A percentile compares a stretch with the other conserved stretches of the same genome.
These are phyloP conservation scores for Tremella yokohamensis DNA, from an alignment of 768 basidiomycete species.

Conservation along the genomic window DNA sequence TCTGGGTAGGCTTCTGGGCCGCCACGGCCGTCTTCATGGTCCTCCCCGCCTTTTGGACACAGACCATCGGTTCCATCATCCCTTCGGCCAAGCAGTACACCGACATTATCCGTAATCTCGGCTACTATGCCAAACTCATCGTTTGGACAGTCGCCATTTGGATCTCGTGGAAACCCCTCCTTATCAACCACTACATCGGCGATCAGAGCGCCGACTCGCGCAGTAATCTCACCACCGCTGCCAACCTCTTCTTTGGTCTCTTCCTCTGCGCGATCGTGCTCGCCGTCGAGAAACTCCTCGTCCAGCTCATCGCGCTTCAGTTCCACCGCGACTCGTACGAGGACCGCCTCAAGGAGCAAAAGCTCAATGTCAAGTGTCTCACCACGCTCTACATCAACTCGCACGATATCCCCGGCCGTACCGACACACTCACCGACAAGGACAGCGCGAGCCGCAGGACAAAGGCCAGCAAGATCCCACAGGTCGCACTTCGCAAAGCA, in stretches of 20 bases:
- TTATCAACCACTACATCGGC: slow-evolving; percentile 52
- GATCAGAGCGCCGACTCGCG: slow-evolving; percentile 37
- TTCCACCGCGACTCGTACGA: slow-evolving; percentile 66
- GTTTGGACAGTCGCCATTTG: slow-evolving; percentile 62
- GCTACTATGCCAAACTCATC: slow-evolving; percentile 65
- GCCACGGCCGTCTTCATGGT: slow-evolving; percentile 60
- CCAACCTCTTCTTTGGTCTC: slow-evolving; percentile 68
- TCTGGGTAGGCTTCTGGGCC: slow-evolving; percentile 83
- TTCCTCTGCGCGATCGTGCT: slow-evolving; percentile 67
- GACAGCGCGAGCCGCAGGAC: slow-evolving; percentile 49
- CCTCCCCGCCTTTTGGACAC: slow-evolving; percentile 56
- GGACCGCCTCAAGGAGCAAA: slow-evolving; percentile 80
- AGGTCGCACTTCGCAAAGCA: slow-evolving; percentile 65
- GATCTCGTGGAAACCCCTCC: slow-evolving; percentile 70
- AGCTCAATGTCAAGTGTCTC: slow-evolving; percentile 68
- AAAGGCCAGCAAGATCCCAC: slow-evolving; percentile 57
- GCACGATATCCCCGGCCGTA: slow-evolving; percentile 64
- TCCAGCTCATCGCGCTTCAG: slow-evolving; percentile 67
- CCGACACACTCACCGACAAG: slow-evolving; percentile 60
- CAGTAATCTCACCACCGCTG: slow-evolving; percentile 58
- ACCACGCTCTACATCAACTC: slow-evolving; percentile 76
- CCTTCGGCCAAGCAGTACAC: slow-evolving; percentile 70
- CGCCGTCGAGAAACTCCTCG: slow-evolving; percentile 75
- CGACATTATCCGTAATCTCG: slow-evolving; percentile 68
- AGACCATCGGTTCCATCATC: slow-evolving; percentile 70